These are phyloP conservation scores for Pichia sp. DNA, from an alignment of 1,139 yeast species.

Conservation along the genomic window DNA sequence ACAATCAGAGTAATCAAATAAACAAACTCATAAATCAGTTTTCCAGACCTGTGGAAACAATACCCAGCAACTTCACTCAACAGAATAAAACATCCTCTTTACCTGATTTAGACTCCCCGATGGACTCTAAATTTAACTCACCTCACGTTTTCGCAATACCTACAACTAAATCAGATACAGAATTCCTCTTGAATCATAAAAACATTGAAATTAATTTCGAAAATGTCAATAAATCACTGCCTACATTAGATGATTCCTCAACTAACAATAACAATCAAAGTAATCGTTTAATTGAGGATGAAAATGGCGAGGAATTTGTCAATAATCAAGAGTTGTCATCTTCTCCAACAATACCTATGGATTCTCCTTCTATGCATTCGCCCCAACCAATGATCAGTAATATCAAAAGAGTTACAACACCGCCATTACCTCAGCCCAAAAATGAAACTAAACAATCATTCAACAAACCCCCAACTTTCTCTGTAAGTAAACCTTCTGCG, in stretches of 20 bases:
- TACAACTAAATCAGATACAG: conserved; percentile 1
- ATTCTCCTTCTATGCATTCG: conserved; percentile 18
- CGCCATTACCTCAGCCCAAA: background rate
- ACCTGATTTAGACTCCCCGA: background rate
- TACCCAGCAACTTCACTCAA: background rate
- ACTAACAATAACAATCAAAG: conserved; percentile 2
- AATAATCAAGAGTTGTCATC: conserved; percentile 2
- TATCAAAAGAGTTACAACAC: background rate
- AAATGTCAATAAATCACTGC: no score
- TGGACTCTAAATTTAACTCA: background rate
- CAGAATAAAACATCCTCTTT: background rate
- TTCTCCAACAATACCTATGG: conserved; percentile 20
- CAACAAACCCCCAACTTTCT: conserved; percentile 11
- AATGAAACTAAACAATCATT: background rate
- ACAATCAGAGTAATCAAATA: no score
- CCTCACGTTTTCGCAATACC: background rate
- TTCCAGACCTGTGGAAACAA: no score
- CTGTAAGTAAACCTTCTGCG: background rate
- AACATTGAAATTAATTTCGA: background rate
- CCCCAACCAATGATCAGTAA: background rate
- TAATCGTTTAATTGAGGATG: conserved; percentile 8
- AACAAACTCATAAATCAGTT: no score
- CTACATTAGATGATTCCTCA: background rate
- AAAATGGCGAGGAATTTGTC: conserved; percentile 12
- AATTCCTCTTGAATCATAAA: background rate